Percentiles rank a stretch among this genome's conserved stretches.
phyloP scores from a whole-genome alignment of 768 basidiomycete species.

The Chlorophyllum brunneum region DNA sequence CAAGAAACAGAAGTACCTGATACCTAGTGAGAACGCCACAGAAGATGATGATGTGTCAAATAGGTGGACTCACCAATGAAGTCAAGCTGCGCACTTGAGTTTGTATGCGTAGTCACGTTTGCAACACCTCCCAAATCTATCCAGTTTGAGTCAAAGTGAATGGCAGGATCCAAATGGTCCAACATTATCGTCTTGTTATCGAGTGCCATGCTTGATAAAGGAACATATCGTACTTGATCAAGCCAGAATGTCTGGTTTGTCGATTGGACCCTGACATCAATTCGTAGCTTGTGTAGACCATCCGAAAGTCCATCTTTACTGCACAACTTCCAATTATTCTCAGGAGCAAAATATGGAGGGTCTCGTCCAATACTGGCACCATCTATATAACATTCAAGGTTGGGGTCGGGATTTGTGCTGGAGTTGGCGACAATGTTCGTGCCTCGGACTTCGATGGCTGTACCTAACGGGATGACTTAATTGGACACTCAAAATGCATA shows the following conservation, averaged over 20 bases:
- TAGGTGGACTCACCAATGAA: conserved; percentile 24
- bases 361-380: conserved; percentile 16
- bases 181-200: conserved; percentile 17
- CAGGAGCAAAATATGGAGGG: conserved; percentile 14
- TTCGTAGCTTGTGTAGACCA: conserved; percentile 24
- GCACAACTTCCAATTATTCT: conserved; percentile 26
- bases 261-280: conserved; percentile 10
- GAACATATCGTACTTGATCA: conserved; percentile 23
- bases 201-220: conserved; percentile 17
- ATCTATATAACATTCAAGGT: conserved; percentile 1
- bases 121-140: conserved; percentile 14
- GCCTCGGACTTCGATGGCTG: conserved; percentile 16
- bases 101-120: conserved; percentile 16
- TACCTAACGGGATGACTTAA: conserved; percentile 7
- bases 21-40: conserved; percentile 11
- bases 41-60: no score
- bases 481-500: no score
- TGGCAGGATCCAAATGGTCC: conserved; percentile 18
- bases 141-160: conserved; percentile 23
- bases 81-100: conserved; percentile 17
- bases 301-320: conserved; percentile 16
- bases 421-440: conserved; percentile 14
- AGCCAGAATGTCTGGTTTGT: conserved; percentile 24
- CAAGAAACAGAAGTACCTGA: conserved; percentile 14
- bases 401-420: conserved; percentile 19